phyloP scores from a whole-genome alignment of 805 yeast genomes.

The Candida anglica region DNA sequence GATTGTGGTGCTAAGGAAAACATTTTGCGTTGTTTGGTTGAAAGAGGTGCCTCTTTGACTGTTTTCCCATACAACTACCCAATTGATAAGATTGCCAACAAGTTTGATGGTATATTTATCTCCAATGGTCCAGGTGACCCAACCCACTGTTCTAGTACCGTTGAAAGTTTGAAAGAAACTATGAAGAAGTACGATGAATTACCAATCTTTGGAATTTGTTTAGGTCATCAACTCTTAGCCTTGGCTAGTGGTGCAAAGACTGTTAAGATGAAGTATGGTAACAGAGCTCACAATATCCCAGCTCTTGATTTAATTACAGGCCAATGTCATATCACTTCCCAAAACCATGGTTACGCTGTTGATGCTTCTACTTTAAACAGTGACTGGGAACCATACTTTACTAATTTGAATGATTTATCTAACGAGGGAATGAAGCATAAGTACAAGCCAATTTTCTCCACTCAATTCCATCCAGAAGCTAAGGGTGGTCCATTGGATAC shows the following conservation, averaged over 20 bases:
- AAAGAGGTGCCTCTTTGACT: conserved; percentile 93
- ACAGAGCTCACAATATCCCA: conserved; percentile 98
- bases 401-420: conserved; percentile 90
- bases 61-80: conserved; percentile 97
- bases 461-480: conserved; percentile 99
- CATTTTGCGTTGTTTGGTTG: conserved; percentile 87
- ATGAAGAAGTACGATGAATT: conserved; percentile 60
- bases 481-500: conserved; percentile 98
- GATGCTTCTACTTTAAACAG: conserved; percentile 71
- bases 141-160: conserved; percentile 79
- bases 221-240: conserved; percentile 96
- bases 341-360: conserved; percentile 98
- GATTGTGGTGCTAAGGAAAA: conserved; percentile 99
- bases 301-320: conserved; percentile 88
- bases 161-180: conserved; percentile 65
- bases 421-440: conserved; percentile 97
- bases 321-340: conserved; percentile 95
- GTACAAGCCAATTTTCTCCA: conserved; percentile 85
- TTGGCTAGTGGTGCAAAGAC: conserved; percentile 94
- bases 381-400: conserved; percentile 80
- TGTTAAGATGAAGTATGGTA: conserved; percentile 91
- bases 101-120: conserved; percentile 91
- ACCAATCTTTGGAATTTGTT: conserved; percentile 96
- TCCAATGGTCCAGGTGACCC: conserved; percentile 99
- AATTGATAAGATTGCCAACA: conserved; percentile 82